Evolutionary conservation across 1,284 basidiomycete species (phyloP).

Genomic region (Coriolopsis trogii): DNA sequence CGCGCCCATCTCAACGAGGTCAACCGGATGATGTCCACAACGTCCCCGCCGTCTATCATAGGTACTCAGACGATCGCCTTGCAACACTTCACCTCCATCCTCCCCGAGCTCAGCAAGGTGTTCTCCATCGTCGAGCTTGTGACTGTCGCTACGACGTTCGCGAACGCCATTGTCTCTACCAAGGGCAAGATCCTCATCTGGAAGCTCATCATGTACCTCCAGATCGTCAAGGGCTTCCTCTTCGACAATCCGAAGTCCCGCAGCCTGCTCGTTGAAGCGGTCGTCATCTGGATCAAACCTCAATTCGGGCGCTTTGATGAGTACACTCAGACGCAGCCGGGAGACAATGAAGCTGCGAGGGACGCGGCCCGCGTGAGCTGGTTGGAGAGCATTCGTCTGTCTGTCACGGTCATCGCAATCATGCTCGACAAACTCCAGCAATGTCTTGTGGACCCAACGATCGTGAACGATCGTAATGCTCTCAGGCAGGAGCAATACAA

Average conservation of each 20-base stretch:
- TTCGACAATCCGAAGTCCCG: constrained; percentile 86
- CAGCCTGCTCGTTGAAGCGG: constrained; percentile 81
- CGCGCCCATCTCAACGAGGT: constrained; percentile 79
- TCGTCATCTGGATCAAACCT: constrained; percentile 93
- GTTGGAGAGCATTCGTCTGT: constrained; percentile 89
- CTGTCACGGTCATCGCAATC: constrained; percentile 83
- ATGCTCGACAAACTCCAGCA: constrained; percentile 91
- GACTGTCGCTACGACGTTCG: constrained; percentile 84
- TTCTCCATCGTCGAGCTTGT: constrained; percentile 84
- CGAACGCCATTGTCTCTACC: constrained; percentile 77
- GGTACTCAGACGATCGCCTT: constrained; percentile 94
- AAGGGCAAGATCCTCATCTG: constrained; percentile 91
- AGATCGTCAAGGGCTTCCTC: constrained; percentile 86
- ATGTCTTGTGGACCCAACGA: constrained; percentile 70
- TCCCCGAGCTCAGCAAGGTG: constrained; percentile 85
- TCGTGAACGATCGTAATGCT: constrained; percentile 61
- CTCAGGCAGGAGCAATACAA: constrained; percentile 90
- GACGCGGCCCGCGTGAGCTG: constrained; percentile 84
- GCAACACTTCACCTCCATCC: constrained; percentile 91
- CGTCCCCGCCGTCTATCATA: constrained; percentile 83
- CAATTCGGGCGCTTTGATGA: constrained; percentile 94
- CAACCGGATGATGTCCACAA: constrained; percentile 87
- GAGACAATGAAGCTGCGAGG: constrained; percentile 64
- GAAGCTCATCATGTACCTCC: constrained; percentile 93
- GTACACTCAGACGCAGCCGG: constrained; percentile 60